Evolutionary conservation across 192 early-diverging fungal genomes (phyloP), one percentile per base, ranked within the genome.

Genomic region (Podila verticillata): DNA sequence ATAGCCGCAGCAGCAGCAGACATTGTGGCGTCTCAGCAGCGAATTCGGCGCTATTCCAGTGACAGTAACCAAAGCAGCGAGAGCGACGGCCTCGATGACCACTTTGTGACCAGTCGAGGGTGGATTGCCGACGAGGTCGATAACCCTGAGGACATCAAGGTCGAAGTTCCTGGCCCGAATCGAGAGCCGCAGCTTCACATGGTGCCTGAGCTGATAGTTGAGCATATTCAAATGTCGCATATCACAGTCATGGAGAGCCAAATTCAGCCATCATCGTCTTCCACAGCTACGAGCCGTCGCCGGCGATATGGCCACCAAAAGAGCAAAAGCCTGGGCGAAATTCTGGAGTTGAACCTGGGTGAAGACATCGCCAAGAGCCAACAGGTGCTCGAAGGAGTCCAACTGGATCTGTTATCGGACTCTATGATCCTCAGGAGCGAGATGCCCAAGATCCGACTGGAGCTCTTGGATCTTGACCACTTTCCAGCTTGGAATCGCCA

Each of bases 341-440:
- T 72, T 19, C 19, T 80, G 19, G 70, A 72, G 28, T 26, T 62
- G 17, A 65, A 54, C 59, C 36, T 72, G 24, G 64, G 57, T 17
- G 75, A 72, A 36, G 65, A 62, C 47, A 54, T 66, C 9, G 64
- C 65, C 47, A 61, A 62, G 39, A 64, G 65, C 5, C 63, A 79
- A 0, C 58, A 58, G n/a, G 20, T 66, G 28, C 34, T 67, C 7
- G 58, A 66, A 29, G 66, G 60, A 2, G 30, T 66, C 12, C 56
- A 34, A 1, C n/a, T 61, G 7, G 61, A 48, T 2, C 61, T 65
- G 31, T n/a, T 80, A 2, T 68, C 77, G 4, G 77, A 80, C 31
- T 72, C 69, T 7, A 72, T 80, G 77, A 72, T 80, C 24, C 61
- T 80, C 4, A 24, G 77, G 9, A 68, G 65, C 15, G 77, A 61